Evolutionary conservation across 805 yeast species (phyloP), one percentile per base, ranked within the genome.

Genomic region (Zygoascus bituminiphila): DNA sequence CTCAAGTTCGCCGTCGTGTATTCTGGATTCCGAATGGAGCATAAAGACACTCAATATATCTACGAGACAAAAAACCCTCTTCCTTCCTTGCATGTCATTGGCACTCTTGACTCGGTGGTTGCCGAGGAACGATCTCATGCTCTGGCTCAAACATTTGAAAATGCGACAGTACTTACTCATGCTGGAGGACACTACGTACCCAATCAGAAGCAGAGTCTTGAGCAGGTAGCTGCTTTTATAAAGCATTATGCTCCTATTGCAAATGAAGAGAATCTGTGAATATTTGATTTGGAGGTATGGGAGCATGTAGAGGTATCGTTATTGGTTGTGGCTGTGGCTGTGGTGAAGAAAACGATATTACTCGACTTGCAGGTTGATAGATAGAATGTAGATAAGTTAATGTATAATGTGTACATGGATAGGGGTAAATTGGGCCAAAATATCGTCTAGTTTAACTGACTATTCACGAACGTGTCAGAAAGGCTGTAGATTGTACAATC

Each of bases 141-240:
- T 21, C 69, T 93, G 38, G 78, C 75, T 49, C 74, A 76, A 15
- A 65, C 74, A 35, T 77, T 82, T 19, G 67, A 63, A 9, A 61
- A 65, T 21, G 68, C 84, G 5, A 71, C 66, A 4, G 59, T 69
- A 12, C 68, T 83, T 51, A 82, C 77, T 54, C 98, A 91, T 60
- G 97, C 97, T 8, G 98, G 98, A 52, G 97, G 98, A 1, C 98
- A 91, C 62, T 88, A 84, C 68, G 96, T 91, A 42, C 98, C 98
- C 24, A 88, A 87, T 66, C 82, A 88, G 44, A 85, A 84, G 64
- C 77, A 74, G 48, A 64, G 71, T 45, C 57, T 68, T 12, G 57
- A 54, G 9, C 52, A 59, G 2, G 66, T 68, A 7, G 54, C 57
- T 2, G 54, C 55, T 7, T 69, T 68, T 57, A 48, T 64, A 5